A percentile compares a stretch with the other conserved stretches of the same genome.
Conservation (phyloP, 169 alveolate genomes). For the Plasmodium blacklocki region DNA sequence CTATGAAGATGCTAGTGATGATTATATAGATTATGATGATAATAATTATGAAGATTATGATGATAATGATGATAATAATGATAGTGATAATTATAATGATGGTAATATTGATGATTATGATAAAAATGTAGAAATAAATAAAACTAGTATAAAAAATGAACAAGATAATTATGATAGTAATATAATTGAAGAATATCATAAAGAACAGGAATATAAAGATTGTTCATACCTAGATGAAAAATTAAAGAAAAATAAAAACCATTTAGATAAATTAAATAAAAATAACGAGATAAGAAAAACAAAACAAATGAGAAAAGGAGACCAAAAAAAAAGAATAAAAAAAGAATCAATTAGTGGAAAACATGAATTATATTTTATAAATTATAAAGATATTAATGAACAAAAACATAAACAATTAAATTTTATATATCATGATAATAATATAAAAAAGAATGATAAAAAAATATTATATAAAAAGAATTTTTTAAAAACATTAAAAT, state of each 20-base stretch:
- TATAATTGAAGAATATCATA: background rate
- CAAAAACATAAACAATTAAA: slow-evolving; percentile 27
- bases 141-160: slow-evolving; percentile 3
- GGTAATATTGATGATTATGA: background rate
- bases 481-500: slow-evolving; percentile 73
- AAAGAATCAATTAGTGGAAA: slow-evolving; percentile 34
- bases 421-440: slow-evolving; percentile 59
- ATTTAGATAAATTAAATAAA: background rate
- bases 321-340: slow-evolving; percentile 32
- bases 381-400: slow-evolving; percentile 65
- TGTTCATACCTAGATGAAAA: background rate
- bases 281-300: background rate
- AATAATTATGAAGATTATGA: background rate
- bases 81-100: background rate
- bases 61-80: slow-evolving; percentile 11
- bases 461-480: slow-evolving; percentile 34
- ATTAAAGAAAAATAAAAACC: slow-evolving; percentile 18
- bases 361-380: slow-evolving; percentile 63
- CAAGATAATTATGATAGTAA: background rate
- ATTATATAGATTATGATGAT: background rate
- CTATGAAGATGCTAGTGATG: slow-evolving; percentile 12
- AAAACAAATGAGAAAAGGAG: slow-evolving; percentile 4
- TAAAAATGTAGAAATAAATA: background rate
- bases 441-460: slow-evolving; percentile 46
- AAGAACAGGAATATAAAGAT: background rate